Conservation (phyloP, 495 filamentous ascomycete species). For the Hypoxylon fragiforme region DNA sequence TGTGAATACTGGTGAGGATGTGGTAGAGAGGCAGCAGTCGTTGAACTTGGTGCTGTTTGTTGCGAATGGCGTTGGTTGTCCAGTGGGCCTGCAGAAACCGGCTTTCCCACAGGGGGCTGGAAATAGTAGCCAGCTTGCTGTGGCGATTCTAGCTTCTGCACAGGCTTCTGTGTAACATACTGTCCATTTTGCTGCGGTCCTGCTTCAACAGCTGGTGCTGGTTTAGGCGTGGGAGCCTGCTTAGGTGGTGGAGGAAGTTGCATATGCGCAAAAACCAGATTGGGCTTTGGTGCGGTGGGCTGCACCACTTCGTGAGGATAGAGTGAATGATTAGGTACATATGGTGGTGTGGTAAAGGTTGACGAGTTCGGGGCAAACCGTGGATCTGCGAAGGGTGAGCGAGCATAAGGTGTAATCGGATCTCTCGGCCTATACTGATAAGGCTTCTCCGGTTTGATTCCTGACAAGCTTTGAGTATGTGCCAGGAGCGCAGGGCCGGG, state of each 20-base stretch:
- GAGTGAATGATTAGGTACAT: slow-evolving; percentile 16
- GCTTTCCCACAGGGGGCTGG: background rate
- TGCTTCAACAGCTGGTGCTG: background rate
- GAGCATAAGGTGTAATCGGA: slow-evolving; percentile 38
- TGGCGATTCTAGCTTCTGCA: too few species aligned
- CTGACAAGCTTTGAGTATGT: slow-evolving; percentile 29
- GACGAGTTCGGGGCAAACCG: slow-evolving; percentile 42
- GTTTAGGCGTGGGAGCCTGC: background rate
- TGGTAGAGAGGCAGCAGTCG: background rate
- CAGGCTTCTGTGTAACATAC: background rate
- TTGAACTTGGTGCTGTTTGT: slow-evolving; percentile 4
- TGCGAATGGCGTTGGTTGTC: background rate
- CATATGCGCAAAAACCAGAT: too few species aligned
- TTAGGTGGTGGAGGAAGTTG: too few species aligned
- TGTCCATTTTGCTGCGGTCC: background rate
- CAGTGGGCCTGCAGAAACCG: background rate
- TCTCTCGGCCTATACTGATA: slow-evolving; percentile 59
- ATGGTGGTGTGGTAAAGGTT: slow-evolving; percentile 28
- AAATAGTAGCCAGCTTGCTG: too few species aligned
- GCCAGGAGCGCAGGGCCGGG: slow-evolving; percentile 37
- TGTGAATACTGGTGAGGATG: slow-evolving; percentile 9
- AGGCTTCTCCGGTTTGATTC: slow-evolving; percentile 46
- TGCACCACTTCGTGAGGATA: slow-evolving; percentile 11
- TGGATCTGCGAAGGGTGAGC: slow-evolving; percentile 43
- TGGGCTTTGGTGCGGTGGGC: background rate